A percentile compares a stretch with the other conserved stretches of the same genome.
Evolutionary conservation across 2,329 filamentous ascomycete species (phyloP).

Genomic region (Beauveria bassiana): DNA sequence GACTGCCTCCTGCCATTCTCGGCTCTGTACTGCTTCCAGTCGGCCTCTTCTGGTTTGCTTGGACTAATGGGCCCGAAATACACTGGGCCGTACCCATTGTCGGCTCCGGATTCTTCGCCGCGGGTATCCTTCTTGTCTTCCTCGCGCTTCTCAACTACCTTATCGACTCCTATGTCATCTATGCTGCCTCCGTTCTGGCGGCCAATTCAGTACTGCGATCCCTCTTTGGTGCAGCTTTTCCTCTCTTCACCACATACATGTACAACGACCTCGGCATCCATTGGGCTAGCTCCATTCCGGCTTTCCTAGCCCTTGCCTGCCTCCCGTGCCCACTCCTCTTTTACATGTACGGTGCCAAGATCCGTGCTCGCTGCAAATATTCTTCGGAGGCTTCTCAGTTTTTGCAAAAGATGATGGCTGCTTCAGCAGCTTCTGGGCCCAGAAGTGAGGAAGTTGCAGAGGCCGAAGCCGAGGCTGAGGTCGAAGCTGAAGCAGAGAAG

Average conservation of each 20-base stretch:
- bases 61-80: slow-evolving; percentile 49
- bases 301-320: slow-evolving; percentile 64
- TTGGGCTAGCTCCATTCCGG: slow-evolving; percentile 68
- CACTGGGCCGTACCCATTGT: slow-evolving; percentile 49
- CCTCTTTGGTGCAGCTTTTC: slow-evolving; percentile 64
- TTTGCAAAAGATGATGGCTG: slow-evolving; percentile 29
- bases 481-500: slow-evolving; percentile 2
- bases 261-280: slow-evolving; percentile 58
- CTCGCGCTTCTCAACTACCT: slow-evolving; percentile 59
- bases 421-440: background rate
- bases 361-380: slow-evolving; percentile 62
- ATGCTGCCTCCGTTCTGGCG: slow-evolving; percentile 66
- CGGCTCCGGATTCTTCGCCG: slow-evolving; percentile 41
- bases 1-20: slow-evolving; percentile 52
- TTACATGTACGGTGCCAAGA: slow-evolving; percentile 58
- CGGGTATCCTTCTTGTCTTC: slow-evolving; percentile 56
- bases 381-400: slow-evolving; percentile 58
- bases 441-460: slow-evolving; percentile 14
- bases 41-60: slow-evolving; percentile 59
- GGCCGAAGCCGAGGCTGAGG: slow-evolving; percentile 1
- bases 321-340: slow-evolving; percentile 70
- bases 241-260: slow-evolving; percentile 59
- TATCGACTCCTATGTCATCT: slow-evolving; percentile 65
- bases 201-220: slow-evolving; percentile 66
- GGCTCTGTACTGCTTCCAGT: slow-evolving; percentile 51